phyloP scores from a whole-genome alignment of 1,284 basidiomycete species.

The Heterobasidion annosum region DNA sequence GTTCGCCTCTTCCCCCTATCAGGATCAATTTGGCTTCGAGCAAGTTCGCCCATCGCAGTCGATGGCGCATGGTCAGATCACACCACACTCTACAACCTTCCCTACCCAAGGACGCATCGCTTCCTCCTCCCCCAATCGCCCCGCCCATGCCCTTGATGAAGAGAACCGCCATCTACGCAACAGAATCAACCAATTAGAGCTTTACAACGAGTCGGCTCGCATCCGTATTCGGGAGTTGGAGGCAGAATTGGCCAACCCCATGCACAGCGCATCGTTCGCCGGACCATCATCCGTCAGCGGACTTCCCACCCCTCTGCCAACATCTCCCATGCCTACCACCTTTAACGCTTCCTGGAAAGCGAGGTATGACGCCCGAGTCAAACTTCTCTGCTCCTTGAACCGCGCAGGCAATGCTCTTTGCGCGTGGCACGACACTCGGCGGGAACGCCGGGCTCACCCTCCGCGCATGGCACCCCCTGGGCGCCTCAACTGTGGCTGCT shows the following conservation, averaged over 20 bases:
- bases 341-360: slow-evolving; percentile 57
- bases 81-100: slow-evolving; percentile 10
- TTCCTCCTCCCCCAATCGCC: slow-evolving; percentile 17
- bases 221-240: slow-evolving; percentile 38
- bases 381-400: slow-evolving; percentile 71
- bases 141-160: slow-evolving; percentile 21
- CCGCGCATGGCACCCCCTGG: slow-evolving; percentile 74
- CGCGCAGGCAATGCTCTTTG: slow-evolving; percentile 79
- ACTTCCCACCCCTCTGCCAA: slow-evolving; percentile 26
- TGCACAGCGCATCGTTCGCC: slow-evolving; percentile 11
- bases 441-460: slow-evolving; percentile 66
- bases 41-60: slow-evolving; percentile 11
- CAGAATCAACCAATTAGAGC: slow-evolving; percentile 37
- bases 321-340: slow-evolving; percentile 32
- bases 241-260: slow-evolving; percentile 27
- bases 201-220: slow-evolving; percentile 33
- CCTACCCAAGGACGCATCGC: slow-evolving; percentile 12
- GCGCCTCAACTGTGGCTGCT: slow-evolving; percentile 75
- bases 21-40: slow-evolving; percentile 17
- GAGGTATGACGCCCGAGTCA: slow-evolving; percentile 60
- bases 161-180: slow-evolving; percentile 30
- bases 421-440: slow-evolving; percentile 79
- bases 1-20: slow-evolving; percentile 15
- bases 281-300: slow-evolving; percentile 12
- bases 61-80: slow-evolving; percentile 4